Conservation (phyloP, 2,329 filamentous ascomycete species). For the Xylariaceae sp. region DNA sequence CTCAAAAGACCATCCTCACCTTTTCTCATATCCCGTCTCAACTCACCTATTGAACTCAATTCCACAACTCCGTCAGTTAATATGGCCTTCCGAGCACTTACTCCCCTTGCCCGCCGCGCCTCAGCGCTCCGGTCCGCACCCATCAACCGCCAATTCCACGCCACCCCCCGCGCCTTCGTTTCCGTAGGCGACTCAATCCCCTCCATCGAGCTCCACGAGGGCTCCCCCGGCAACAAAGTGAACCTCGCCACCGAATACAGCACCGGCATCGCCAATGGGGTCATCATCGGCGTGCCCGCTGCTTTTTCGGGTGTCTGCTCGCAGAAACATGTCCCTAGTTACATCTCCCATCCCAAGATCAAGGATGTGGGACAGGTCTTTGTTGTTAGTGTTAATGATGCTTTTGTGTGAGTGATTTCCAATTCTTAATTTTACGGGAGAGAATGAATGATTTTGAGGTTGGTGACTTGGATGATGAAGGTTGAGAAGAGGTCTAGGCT, state of each 20-base stretch:
- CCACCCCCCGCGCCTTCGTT: slow-evolving; percentile 59
- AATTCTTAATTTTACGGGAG: neutral
- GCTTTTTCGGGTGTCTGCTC: slow-evolving; percentile 64
- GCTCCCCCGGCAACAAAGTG: slow-evolving; percentile 87
- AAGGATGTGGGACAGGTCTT: slow-evolving; percentile 81
- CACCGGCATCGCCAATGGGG: slow-evolving; percentile 57
- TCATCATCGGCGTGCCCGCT: slow-evolving; percentile 82
- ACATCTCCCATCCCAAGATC: slow-evolving; percentile 73
- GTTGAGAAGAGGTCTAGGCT: too few relatives aligned
- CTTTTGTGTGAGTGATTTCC: slow-evolving; percentile 70
- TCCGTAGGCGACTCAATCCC: slow-evolving; percentile 78
- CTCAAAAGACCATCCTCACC: too few relatives aligned
- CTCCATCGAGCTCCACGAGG: slow-evolving; percentile 72
- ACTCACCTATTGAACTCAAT: too few relatives aligned
- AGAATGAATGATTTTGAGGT: neutral
- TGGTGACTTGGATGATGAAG: too few relatives aligned
- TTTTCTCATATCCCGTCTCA: too few relatives aligned
- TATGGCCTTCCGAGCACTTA: slow-evolving; percentile 28
- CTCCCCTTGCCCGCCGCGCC: too few relatives aligned
- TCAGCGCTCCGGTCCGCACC: slow-evolving; percentile 12
- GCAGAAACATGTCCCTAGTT: slow-evolving; percentile 73
- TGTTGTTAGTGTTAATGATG: slow-evolving; percentile 88
- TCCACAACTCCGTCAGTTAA: too few relatives aligned
- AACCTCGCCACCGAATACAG: slow-evolving; percentile 74
- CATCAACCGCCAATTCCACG: slow-evolving; percentile 53